Evolutionary conservation across 1,139 yeast species (phyloP).

Genomic region (Saccharomyces pastorianus): DNA sequence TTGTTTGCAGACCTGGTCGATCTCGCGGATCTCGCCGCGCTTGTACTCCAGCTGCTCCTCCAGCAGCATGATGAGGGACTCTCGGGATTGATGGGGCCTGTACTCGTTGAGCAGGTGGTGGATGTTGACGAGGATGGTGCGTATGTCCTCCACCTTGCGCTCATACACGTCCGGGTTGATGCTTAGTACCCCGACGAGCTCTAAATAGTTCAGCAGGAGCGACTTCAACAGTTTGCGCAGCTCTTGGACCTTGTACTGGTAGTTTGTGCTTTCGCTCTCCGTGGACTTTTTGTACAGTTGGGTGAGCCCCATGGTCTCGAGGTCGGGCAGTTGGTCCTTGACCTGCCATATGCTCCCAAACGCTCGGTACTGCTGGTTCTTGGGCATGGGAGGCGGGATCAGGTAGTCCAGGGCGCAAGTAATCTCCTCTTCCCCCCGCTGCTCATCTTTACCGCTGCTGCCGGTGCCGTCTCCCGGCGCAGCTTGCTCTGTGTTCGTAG

Average conservation of each 20-base stretch:
- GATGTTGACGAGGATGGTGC: constrained; percentile 69
- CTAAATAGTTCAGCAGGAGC: constrained; percentile 61
- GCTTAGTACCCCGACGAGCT: constrained; percentile 62
- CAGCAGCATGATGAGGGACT: constrained; percentile 63
- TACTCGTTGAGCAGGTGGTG: constrained; percentile 79
- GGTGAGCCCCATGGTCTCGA: constrained; percentile 58
- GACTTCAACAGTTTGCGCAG: constrained; percentile 64
- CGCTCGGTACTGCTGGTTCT: constrained; percentile 55
- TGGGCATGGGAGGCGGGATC: constrained; percentile 60
- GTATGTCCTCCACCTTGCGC: constrained; percentile 58
- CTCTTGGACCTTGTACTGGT: constrained; percentile 52
- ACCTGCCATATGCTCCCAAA: constrained; percentile 78
- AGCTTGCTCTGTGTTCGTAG: not conserved
- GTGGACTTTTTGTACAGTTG: constrained; percentile 44
- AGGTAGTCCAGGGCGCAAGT: constrained; percentile 40
- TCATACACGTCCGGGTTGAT: constrained; percentile 61
- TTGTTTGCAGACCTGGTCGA: constrained; percentile 40
- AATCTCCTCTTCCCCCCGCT: constrained; percentile 13
- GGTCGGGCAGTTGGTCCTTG: constrained; percentile 57
- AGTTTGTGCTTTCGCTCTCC: constrained; percentile 27
- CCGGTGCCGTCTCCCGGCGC: constrained; percentile 3
- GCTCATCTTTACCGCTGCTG: not conserved
- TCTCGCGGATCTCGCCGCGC: constrained; percentile 43
- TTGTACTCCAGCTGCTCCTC: constrained; percentile 55
- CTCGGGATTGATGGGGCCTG: constrained; percentile 84